phyloP scores from a whole-genome alignment of 164 flowering plant species.

The Chimonanthus salicifolius region DNA sequence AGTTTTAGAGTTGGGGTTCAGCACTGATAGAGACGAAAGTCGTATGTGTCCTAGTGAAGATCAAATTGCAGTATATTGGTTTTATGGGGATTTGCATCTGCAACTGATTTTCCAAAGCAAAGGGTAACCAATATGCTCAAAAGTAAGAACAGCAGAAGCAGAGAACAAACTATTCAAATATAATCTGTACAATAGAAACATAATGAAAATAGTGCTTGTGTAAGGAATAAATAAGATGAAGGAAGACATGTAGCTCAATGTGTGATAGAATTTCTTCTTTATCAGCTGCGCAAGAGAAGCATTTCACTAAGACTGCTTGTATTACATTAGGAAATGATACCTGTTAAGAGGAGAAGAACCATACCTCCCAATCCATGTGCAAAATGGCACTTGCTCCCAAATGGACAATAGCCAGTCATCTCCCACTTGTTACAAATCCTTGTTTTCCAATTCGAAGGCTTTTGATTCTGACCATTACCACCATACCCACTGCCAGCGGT shows the following conservation, averaged over 20 bases:
- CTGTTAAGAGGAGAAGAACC: slow-evolving; percentile 6
- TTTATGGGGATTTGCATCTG: not conserved
- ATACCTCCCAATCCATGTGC: slow-evolving; percentile 95
- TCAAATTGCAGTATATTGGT: not conserved
- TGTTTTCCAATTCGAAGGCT: slow-evolving; percentile 99
- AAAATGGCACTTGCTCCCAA: slow-evolving; percentile 96
- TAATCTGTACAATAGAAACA: no score
- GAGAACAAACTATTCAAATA: no score
- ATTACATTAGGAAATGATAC: not conserved
- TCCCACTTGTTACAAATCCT: slow-evolving; percentile 99
- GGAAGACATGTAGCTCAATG: no score
- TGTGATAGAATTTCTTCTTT: no score
- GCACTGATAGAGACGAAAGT: not conserved
- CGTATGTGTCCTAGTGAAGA: not conserved
- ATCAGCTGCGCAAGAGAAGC: not conserved
- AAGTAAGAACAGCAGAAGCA: no score
- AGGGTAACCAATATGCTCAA: not conserved
- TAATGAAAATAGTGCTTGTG: no score
- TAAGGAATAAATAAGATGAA: no score
- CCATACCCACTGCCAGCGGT: slow-evolving; percentile 45
- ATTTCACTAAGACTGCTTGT: not conserved
- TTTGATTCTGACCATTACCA: slow-evolving; percentile 38
- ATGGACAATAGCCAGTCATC: slow-evolving; percentile 92
- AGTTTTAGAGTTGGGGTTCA: not conserved
- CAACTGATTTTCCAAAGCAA: not conserved